These are phyloP conservation scores for Hypomyces rosellus DNA, from an alignment of 2,329 filamentous ascomycete genomes.

Conservation along the genomic window DNA sequence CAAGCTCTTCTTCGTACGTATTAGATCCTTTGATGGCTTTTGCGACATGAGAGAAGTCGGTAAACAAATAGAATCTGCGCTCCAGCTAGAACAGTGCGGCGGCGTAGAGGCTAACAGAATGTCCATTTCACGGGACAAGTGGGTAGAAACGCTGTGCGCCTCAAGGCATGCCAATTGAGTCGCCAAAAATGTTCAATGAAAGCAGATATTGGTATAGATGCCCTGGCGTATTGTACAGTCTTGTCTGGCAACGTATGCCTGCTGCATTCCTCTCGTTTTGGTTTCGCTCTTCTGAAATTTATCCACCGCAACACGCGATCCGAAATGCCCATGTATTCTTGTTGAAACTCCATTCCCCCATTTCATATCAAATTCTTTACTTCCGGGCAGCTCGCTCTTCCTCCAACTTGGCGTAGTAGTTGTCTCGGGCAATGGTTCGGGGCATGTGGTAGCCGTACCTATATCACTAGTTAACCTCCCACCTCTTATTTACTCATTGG, in stretches of 20 bases:
- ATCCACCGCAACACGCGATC: not conserved
- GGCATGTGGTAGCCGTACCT: slow-evolving; percentile 60
- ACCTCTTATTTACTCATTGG: not conserved
- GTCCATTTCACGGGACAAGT: not conserved
- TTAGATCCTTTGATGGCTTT: no score
- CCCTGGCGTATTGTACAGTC: slow-evolving; percentile 1
- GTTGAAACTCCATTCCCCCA: no score
- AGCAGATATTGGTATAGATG: slow-evolving; percentile 6
- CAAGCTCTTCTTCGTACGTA: no score
- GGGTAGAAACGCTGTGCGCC: slow-evolving; percentile 3
- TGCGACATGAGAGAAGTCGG: no score
- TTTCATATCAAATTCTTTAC: slow-evolving; percentile 12
- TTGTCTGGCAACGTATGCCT: not conserved
- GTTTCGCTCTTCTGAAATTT: not conserved
- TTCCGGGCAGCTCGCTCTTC: slow-evolving; percentile 43
- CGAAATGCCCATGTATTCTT: not conserved
- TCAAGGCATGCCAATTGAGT: not conserved
- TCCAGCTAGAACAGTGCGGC: no score
- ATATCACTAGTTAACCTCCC: slow-evolving; percentile 4
- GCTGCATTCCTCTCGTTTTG: not conserved
- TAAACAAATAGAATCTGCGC: no score
- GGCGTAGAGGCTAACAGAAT: not conserved
- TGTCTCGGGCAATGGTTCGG: slow-evolving; percentile 52
- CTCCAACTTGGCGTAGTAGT: slow-evolving; percentile 54
- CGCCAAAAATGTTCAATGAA: not conserved